Percentiles rank a stretch among this genome's conserved stretches.
These are phyloP conservation scores for Mrakiaceae sp. DNA, from an alignment of 1,284 basidiomycete genomes.

Conservation along the genomic window DNA sequence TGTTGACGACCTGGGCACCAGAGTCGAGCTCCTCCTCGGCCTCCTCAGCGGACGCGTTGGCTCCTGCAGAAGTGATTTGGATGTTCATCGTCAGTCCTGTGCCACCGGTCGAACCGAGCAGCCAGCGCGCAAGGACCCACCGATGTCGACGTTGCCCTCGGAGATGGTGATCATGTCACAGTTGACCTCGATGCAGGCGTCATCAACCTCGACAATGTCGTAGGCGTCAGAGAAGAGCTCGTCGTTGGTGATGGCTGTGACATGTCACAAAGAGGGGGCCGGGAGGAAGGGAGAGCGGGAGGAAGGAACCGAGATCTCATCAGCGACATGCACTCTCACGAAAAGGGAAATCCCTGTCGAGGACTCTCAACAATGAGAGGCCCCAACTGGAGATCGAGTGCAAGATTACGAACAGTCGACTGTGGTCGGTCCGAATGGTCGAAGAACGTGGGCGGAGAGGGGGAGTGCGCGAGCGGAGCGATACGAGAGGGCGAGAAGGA, in stretches of 20 bases:
- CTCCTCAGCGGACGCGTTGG: conserved; percentile 87
- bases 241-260: conserved; percentile 50
- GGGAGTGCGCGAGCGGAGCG: background rate
- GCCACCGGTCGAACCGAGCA: background rate
- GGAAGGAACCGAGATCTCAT: background rate
- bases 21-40: conserved; percentile 71
- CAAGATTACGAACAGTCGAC: background rate
- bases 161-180: conserved; percentile 65
- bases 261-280: too few relatives aligned
- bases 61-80: conserved; percentile 43
- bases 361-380: background rate
- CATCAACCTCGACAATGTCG: conserved; percentile 66
- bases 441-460: too few relatives aligned
- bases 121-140: conserved; percentile 39
- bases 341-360: too few relatives aligned
- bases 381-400: background rate
- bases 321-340: too few relatives aligned
- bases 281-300: background rate
- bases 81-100: background rate
- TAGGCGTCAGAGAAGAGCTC: conserved; percentile 96
- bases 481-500: background rate
- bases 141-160: conserved; percentile 82
- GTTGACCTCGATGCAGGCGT: conserved; percentile 76
- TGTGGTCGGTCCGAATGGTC: background rate
- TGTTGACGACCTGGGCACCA: conserved; percentile 68